phyloP scores from a whole-genome alignment of 2,329 filamentous ascomycete genomes.

The Incumbomyces lentus region DNA sequence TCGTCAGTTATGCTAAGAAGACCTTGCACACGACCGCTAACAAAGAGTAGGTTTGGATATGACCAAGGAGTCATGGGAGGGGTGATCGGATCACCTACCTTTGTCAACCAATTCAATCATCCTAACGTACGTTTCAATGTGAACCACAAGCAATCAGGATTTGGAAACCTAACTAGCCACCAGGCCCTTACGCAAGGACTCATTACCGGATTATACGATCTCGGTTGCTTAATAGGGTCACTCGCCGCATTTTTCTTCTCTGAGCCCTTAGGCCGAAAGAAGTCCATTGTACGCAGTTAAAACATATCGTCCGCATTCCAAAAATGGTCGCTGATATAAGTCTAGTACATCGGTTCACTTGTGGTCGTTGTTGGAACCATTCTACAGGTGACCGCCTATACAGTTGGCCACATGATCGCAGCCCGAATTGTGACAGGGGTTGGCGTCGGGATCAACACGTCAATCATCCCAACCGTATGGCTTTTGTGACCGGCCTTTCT shows the following conservation, averaged over 20 bases:
- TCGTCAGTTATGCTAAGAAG: too few relatives aligned
- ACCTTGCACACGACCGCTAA: too few relatives aligned
- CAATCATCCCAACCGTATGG: too few relatives aligned
- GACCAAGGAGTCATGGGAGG: slow-evolving; percentile 50
- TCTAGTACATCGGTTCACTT: too few relatives aligned
- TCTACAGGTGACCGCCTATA: slow-evolving; percentile 4
- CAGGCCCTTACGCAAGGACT: slow-evolving; percentile 3
- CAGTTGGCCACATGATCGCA: background rate
- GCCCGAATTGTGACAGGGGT: background rate
- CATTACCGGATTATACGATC: slow-evolving; percentile 11
- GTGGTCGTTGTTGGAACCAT: slow-evolving; percentile 5
- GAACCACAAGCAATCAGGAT: too few relatives aligned
- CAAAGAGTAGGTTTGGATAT: slow-evolving; percentile 17
- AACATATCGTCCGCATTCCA: background rate
- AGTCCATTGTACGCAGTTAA: background rate
- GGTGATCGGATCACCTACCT: slow-evolving; percentile 34
- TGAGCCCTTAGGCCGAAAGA: slow-evolving; percentile 6
- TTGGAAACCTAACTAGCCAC: too few relatives aligned
- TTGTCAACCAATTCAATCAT: slow-evolving; percentile 21
- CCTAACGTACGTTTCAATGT: too few relatives aligned
- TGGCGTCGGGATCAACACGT: background rate
- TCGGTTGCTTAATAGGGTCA: slow-evolving; percentile 6
- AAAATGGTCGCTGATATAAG: too few relatives aligned
- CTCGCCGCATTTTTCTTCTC: slow-evolving; percentile 1
- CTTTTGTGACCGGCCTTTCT: too few relatives aligned